A percentile compares a stretch with the other conserved stretches of the same genome.
phyloP scores from a whole-genome alignment of 805 yeast species.

The Alloascoidea hylecoeti region DNA sequence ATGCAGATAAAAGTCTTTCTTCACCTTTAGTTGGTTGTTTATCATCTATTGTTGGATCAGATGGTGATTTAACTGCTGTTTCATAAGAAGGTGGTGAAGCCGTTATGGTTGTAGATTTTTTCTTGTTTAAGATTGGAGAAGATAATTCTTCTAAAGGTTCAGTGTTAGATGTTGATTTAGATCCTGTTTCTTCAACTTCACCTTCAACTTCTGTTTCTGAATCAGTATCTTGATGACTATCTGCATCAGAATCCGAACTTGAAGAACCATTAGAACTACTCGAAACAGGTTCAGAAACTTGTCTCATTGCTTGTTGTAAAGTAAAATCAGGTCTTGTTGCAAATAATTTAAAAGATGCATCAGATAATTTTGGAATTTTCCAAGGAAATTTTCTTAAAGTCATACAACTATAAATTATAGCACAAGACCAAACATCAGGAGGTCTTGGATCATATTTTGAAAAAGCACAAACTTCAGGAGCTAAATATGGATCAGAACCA shows the following conservation, averaged over 20 bases:
- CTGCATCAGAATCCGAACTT: background rate
- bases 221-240: background rate
- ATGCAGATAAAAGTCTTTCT: slow-evolving; percentile 51
- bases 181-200: slow-evolving; percentile 8
- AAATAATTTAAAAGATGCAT: slow-evolving; percentile 63
- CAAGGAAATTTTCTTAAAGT: slow-evolving; percentile 81
- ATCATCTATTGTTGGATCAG: slow-evolving; percentile 6
- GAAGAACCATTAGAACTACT: background rate
- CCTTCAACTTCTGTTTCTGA: slow-evolving; percentile 12
- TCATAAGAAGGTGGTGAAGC: background rate
- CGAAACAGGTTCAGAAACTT: background rate
- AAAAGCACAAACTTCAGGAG: slow-evolving; percentile 71
- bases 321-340: slow-evolving; percentile 20
- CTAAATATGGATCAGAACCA: slow-evolving; percentile 91
- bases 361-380: slow-evolving; percentile 77
- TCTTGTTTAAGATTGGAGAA: background rate
- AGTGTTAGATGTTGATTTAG: background rate
- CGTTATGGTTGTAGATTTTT: background rate
- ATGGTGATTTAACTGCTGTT: background rate
- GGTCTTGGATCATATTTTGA: slow-evolving; percentile 68
- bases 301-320: slow-evolving; percentile 1
- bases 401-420: slow-evolving; percentile 88
- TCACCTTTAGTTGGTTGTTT: slow-evolving; percentile 62
- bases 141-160: background rate
- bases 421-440: slow-evolving; percentile 88